These are phyloP conservation scores for Pseudogymnoascus sp. DNA, from an alignment of 2,329 filamentous ascomycete genomes.

Conservation along the genomic window DNA sequence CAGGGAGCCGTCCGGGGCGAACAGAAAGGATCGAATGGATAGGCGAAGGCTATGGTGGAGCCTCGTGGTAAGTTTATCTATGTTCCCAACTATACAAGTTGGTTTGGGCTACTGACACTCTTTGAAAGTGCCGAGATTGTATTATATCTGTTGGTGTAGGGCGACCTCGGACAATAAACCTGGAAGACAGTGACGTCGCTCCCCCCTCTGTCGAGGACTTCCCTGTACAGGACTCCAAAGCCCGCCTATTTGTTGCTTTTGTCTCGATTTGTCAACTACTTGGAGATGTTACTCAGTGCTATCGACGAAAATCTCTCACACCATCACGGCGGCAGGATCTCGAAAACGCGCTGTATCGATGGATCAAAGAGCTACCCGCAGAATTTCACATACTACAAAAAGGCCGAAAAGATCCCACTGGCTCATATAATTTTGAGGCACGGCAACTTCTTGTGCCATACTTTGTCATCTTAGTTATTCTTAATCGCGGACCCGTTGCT, in stretches of 20 bases:
- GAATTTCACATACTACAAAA: conserved; percentile 15
- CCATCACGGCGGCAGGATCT: not conserved
- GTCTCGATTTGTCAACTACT: conserved; percentile 9
- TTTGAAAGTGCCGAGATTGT: conserved; percentile 29
- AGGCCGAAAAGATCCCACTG: not conserved
- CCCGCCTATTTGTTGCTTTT: conserved; percentile 6
- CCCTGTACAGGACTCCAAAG: not conserved
- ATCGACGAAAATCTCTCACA: conserved; percentile 6
- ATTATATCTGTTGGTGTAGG: conserved; percentile 32
- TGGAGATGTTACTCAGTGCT: conserved; percentile 8
- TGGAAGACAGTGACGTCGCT: conserved; percentile 8
- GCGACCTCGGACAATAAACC: conserved; percentile 9
- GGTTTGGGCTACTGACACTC: not conserved
- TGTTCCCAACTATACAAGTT: not conserved
- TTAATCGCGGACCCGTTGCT: conserved; percentile 2
- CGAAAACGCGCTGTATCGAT: conserved; percentile 25
- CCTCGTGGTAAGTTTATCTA: conserved; percentile 28
- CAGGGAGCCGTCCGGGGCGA: conserved; percentile 29
- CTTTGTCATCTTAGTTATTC: conserved; percentile 9
- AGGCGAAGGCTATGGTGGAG: conserved; percentile 37
- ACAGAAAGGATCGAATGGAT: conserved; percentile 28
- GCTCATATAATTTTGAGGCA: conserved; percentile 20
- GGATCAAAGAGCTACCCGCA: conserved; percentile 30
- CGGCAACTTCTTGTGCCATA: conserved; percentile 9
- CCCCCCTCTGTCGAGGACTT: conserved; percentile 11